A percentile compares a stretch with the other conserved stretches of the same genome.
phyloP scores from a whole-genome alignment of 441 rosid species.

The Monsonia emarginata region DNA sequence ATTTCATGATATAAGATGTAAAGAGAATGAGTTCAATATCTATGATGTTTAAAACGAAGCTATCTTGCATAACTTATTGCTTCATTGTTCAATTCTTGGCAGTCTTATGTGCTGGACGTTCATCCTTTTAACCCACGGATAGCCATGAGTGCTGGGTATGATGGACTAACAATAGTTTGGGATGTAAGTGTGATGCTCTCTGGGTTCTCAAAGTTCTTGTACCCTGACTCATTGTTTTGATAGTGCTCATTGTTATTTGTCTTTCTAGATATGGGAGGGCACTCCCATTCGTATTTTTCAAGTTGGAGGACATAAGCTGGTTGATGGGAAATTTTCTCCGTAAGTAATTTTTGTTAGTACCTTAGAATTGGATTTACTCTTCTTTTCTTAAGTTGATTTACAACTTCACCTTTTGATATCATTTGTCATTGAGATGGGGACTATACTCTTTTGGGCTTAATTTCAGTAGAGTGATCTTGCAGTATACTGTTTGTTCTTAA shows the following conservation, averaged over 20 bases:
- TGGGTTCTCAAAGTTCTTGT: conserved; percentile 22
- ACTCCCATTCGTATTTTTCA: conserved; percentile 75
- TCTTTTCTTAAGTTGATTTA: conserved; percentile 9
- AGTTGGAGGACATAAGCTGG: conserved; percentile 80
- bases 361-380: neutral
- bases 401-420: neutral
- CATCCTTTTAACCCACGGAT: conserved; percentile 98
- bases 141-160: conserved; percentile 99
- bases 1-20: conserved; percentile 4
- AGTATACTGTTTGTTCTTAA: neutral
- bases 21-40: neutral
- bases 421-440: neutral
- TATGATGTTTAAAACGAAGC: neutral
- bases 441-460: neutral
- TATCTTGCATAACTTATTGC: conserved; percentile 18
- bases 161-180: conserved; percentile 95
- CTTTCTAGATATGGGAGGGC: conserved; percentile 94
- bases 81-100: conserved; percentile 22
- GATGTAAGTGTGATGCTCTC: conserved; percentile 55
- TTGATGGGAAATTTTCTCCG: conserved; percentile 99
- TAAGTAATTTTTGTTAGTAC: conserved; percentile 39
- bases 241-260: conserved; percentile 15
- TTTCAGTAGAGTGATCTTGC: neutral
- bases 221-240: conserved; percentile 10
- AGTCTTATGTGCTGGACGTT: conserved; percentile 98